Evolutionary conservation across 1,284 basidiomycete genomes (phyloP).

Genomic region (Boletus sp.): DNA sequence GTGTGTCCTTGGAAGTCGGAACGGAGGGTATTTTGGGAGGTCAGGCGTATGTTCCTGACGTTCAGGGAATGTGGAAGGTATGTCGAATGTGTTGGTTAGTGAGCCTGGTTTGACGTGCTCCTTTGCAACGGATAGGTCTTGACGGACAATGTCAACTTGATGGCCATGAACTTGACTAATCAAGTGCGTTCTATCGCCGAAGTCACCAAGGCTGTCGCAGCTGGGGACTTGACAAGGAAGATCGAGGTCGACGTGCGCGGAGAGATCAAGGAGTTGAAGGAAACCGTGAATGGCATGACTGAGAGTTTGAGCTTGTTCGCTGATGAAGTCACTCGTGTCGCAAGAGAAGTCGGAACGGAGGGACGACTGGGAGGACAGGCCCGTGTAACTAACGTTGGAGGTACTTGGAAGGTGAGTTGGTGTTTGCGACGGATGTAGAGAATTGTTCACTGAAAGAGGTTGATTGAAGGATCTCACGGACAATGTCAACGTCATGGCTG

Average conservation of each 20-base stretch:
- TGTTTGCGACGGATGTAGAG: slow-evolving; percentile 17
- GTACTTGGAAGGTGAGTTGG: slow-evolving; percentile 85
- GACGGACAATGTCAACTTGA: slow-evolving; percentile 79
- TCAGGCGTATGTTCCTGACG: slow-evolving; percentile 83
- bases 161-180: slow-evolving; percentile 91
- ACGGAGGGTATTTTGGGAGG: slow-evolving; percentile 96
- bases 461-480: slow-evolving; percentile 74
- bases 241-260: slow-evolving; percentile 87
- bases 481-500: slow-evolving; percentile 88
- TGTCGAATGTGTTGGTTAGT: slow-evolving; percentile 8
- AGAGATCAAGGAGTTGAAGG: slow-evolving; percentile 85
- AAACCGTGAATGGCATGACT: slow-evolving; percentile 91
- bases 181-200: slow-evolving; percentile 88
- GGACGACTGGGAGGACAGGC: slow-evolving; percentile 86
- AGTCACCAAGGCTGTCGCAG: slow-evolving; percentile 86
- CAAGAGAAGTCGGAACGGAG: slow-evolving; percentile 89
- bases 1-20: slow-evolving; percentile 88
- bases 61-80: slow-evolving; percentile 91
- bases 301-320: slow-evolving; percentile 84
- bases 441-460: not conserved
- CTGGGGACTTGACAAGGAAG: slow-evolving; percentile 86
- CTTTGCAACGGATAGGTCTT: slow-evolving; percentile 45
- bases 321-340: slow-evolving; percentile 83
- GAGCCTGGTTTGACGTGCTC: slow-evolving; percentile 1
- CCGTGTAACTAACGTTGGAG: slow-evolving; percentile 86